Conservation (phyloP, 2,329 filamentous ascomycete genomes). For the Hortaea werneckii region DNA sequence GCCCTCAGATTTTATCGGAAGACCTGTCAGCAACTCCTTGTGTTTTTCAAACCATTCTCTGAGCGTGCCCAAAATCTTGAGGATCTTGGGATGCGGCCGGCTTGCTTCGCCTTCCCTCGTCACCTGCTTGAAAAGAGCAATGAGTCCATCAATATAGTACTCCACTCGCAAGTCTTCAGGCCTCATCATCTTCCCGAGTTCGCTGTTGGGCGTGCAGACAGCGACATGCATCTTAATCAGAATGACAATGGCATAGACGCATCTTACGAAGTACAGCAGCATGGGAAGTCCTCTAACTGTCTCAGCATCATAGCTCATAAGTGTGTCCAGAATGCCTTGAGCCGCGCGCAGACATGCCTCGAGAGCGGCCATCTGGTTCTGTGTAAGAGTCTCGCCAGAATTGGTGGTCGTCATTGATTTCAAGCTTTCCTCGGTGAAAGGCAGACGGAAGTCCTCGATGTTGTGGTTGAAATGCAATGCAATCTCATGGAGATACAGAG, state of each 20-base stretch:
- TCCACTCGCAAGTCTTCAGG: slow-evolving; percentile 39
- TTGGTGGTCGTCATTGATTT: slow-evolving; percentile 29
- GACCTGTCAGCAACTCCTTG: slow-evolving; percentile 18
- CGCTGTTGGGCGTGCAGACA: slow-evolving; percentile 36
- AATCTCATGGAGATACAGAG: slow-evolving; percentile 42
- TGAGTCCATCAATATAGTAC: slow-evolving; percentile 35
- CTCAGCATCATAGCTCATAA: slow-evolving; percentile 39
- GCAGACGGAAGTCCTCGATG: slow-evolving; percentile 35
- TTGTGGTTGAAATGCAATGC: slow-evolving; percentile 38
- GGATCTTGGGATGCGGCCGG: slow-evolving; percentile 37
- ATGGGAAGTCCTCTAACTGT: slow-evolving; percentile 35
- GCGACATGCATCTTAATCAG: slow-evolving; percentile 52
- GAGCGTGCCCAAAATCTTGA: slow-evolving; percentile 36
- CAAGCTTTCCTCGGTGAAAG: slow-evolving; percentile 33
- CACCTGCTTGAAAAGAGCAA: slow-evolving; percentile 29
- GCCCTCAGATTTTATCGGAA: not conserved
- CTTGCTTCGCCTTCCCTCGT: slow-evolving; percentile 10
- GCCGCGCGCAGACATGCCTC: slow-evolving; percentile 37
- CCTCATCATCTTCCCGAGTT: slow-evolving; percentile 41
- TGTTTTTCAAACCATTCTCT: slow-evolving; percentile 35
- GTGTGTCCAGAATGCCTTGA: slow-evolving; percentile 38
- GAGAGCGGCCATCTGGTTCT: slow-evolving; percentile 37
- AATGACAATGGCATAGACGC: slow-evolving; percentile 47
- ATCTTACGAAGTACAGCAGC: slow-evolving; percentile 38
- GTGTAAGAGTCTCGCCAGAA: slow-evolving; percentile 29